phyloP scores from a whole-genome alignment of 345 rosid genomes.

The Eutrema heterophyllum region DNA sequence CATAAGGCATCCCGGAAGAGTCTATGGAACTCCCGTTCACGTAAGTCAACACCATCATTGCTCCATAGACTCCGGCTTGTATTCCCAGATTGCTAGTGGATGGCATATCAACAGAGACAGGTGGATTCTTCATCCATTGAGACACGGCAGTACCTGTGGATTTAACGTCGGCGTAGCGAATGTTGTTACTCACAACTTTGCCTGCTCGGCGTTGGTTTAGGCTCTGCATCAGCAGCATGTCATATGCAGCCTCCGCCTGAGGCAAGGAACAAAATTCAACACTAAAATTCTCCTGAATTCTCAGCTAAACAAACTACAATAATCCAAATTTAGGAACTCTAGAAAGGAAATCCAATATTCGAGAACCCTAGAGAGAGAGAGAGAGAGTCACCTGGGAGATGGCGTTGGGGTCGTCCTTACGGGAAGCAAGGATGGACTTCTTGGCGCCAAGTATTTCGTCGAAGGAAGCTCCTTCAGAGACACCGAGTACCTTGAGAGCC shows the following conservation, averaged over 20 bases:
- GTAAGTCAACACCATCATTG: constrained; percentile 72
- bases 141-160: constrained; percentile 52
- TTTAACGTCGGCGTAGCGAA: constrained; percentile 94
- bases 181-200: constrained; percentile 64
- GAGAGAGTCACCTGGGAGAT: constrained; percentile 58
- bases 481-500: constrained; percentile 93
- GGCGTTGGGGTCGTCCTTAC: constrained; percentile 74
- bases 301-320: constrained; percentile 1
- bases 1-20: constrained; percentile 42
- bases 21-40: constrained; percentile 62
- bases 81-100: constrained; percentile 62
- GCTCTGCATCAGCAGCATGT: constrained; percentile 95
- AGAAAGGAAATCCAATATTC: too few species aligned
- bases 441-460: constrained; percentile 95
- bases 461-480: constrained; percentile 78
- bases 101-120: constrained; percentile 68
- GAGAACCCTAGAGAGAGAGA: background rate
- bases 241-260: constrained; percentile 95
- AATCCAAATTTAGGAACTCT: background rate
- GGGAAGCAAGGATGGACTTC: constrained; percentile 64
- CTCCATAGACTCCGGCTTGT: constrained; percentile 93
- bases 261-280: background rate
- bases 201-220: constrained; percentile 87
- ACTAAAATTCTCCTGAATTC: too few species aligned
- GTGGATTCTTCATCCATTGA: constrained; percentile 71